A percentile compares a stretch with the other conserved stretches of the same genome.
These are phyloP conservation scores for Ogataea corticis DNA, from an alignment of 805 yeast genomes.

Conservation along the genomic window DNA sequence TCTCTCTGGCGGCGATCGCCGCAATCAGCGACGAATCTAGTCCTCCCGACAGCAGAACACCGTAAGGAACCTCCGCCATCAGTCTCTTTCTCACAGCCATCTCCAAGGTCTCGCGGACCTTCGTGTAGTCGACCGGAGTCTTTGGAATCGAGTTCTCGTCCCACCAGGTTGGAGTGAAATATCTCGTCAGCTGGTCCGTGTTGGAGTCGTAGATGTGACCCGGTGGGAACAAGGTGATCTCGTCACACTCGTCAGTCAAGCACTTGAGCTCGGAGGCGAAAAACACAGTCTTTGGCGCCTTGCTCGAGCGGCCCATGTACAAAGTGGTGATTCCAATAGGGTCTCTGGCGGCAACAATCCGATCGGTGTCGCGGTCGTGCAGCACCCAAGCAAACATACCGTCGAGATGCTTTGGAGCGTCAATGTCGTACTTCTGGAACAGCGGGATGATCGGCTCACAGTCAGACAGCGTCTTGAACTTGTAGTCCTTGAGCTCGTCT, in stretches of 20 bases:
- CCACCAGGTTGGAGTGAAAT: slow-evolving; percentile 95
- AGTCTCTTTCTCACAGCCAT: slow-evolving; percentile 97
- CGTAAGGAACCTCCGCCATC: slow-evolving; percentile 99
- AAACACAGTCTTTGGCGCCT: slow-evolving; percentile 72
- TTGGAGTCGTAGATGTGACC: slow-evolving; percentile 95
- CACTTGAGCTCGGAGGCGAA: slow-evolving; percentile 96
- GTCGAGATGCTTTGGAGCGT: slow-evolving; percentile 89
- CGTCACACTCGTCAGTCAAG: slow-evolving; percentile 91
- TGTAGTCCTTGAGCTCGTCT: slow-evolving; percentile 68
- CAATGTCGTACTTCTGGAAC: slow-evolving; percentile 80
- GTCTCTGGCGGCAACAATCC: slow-evolving; percentile 96
- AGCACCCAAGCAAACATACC: slow-evolving; percentile 98
- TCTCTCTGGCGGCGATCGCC: slow-evolving; percentile 95
- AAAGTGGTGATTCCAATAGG: slow-evolving; percentile 97
- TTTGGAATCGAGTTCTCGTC: slow-evolving; percentile 76
- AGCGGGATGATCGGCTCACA: slow-evolving; percentile 98
- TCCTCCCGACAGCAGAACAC: slow-evolving; percentile 96
- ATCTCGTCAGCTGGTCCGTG: slow-evolving; percentile 83
- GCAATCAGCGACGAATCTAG: slow-evolving; percentile 96
- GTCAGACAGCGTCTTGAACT: slow-evolving; percentile 84
- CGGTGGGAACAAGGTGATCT: slow-evolving; percentile 93
- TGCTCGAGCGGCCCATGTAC: slow-evolving; percentile 84
- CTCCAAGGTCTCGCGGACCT: slow-evolving; percentile 80
- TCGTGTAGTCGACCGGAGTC: slow-evolving; percentile 68
- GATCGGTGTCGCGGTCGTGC: slow-evolving; percentile 79